Percentiles rank a stretch among this genome's conserved stretches.
These are phyloP conservation scores for Margaritispora aquatica DNA, from an alignment of 495 filamentous ascomycete species.

Conservation along the genomic window DNA sequence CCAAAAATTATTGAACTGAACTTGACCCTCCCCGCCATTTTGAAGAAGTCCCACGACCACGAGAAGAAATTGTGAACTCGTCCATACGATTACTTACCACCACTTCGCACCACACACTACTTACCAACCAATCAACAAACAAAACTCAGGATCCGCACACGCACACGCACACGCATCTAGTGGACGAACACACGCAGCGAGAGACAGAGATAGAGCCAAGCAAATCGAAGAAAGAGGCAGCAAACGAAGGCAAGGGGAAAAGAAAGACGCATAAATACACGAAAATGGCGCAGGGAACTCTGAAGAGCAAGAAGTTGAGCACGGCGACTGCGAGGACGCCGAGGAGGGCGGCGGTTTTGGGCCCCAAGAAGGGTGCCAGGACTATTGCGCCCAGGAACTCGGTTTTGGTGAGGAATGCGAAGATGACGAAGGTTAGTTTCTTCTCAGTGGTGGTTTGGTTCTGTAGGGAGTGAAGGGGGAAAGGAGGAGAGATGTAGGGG, in stretches of 20 bases:
- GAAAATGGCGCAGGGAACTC: slow-evolving; percentile 26
- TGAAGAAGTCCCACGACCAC: not conserved
- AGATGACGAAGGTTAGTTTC: slow-evolving; percentile 52
- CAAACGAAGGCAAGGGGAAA: not conserved
- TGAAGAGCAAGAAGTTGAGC: slow-evolving; percentile 22
- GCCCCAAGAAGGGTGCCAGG: slow-evolving; percentile 49
- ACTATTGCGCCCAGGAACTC: slow-evolving; percentile 67
- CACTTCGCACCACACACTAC: not conserved
- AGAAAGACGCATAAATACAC: not conserved
- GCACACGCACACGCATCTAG: not conserved
- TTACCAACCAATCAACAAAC: no score
- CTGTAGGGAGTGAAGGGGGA: no score
- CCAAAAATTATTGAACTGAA: slow-evolving; percentile 8
- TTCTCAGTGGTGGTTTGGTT: not conserved
- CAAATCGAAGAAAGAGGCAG: no score
- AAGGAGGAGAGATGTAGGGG: no score
- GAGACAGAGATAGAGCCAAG: no score
- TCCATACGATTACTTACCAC: no score
- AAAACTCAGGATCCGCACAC: no score
- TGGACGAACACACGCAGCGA: no score
- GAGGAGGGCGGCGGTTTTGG: slow-evolving; percentile 5
- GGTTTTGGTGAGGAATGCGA: slow-evolving; percentile 49
- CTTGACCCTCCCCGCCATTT: not conserved
- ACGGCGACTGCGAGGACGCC: slow-evolving; percentile 7
- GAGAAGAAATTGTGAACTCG: no score